Evolutionary conservation across 2,329 filamentous ascomycete species (phyloP), one percentile per base, ranked within the genome.

Genomic region (Blastomyces parvus): DNA sequence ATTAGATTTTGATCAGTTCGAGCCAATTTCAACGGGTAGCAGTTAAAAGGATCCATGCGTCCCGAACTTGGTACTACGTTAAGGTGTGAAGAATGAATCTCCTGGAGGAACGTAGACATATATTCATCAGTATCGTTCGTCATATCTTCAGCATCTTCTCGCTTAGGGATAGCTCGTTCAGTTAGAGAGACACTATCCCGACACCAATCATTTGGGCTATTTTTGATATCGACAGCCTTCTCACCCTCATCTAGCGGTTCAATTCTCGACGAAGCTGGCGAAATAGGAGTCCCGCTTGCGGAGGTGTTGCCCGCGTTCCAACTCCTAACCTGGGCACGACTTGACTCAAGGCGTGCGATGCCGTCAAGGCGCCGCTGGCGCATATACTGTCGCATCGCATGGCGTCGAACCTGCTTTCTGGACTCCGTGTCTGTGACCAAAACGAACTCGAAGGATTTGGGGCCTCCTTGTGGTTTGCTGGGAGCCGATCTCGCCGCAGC

Each of bases 381-480:
- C 68, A 73, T 72, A 64, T 73, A 73, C 64, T 73, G 71, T 50
- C 71, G 71, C 72, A 73, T 73, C n/a, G 71, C 72, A 73, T 73
- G 71, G 38, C 72, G 72, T 27, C 72, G 72, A 46, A 73, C 72
- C 65, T 73, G 72, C 22, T 69, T 71, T 48, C 71, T 67, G 30
- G 72, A 73, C 63, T 70, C 71, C 22, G 68, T 67, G 65, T 73
- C 71, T 27, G 71, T 73, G 38, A 73, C 72, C 58, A 73, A 65
- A 33, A 73, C 72, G 64, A 73, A 73, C 60, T 73, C 72, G 63
- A 73, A 73, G 60, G 66, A 70, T 63, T 68, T 69, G 38, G 68
- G 64, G 52, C 68, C 67, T 62, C 59, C 64, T 63, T 48, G 40
- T 0, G 56, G 38, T 13, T 53, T 33, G 53, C 46, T 53, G 42